Percentiles rank a stretch among this genome's conserved stretches.
phyloP scores from a whole-genome alignment of 805 yeast genomes.

The Jamesozyma gamospora region DNA sequence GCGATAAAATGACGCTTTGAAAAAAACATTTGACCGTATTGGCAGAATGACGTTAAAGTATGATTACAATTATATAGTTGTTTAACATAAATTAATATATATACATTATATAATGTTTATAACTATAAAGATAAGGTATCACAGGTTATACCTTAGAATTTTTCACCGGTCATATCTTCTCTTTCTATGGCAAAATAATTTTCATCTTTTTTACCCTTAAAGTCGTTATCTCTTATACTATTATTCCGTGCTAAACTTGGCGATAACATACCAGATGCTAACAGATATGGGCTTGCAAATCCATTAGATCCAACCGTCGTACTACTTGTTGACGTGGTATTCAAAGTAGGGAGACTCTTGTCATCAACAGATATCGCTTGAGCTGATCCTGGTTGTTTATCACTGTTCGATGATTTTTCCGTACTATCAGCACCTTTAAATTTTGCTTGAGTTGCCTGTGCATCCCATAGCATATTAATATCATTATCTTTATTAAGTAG shows the following conservation, averaged over 20 bases:
- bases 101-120: not conserved
- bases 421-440: not conserved
- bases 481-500: conserved; percentile 22
- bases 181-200: conserved; percentile 3
- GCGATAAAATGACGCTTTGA: too few species aligned
- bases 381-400: conserved; percentile 3
- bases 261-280: conserved; percentile 53
- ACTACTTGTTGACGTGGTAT: conserved; percentile 8
- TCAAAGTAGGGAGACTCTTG: conserved; percentile 4
- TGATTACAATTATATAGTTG: not conserved
- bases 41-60: too few species aligned
- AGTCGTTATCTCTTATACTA: conserved; percentile 2
- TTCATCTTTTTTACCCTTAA: conserved; percentile 3
- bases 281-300: conserved; percentile 56
- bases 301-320: conserved; percentile 33
- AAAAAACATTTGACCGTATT: too few species aligned
- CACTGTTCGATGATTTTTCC: not conserved
- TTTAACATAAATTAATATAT: not conserved
- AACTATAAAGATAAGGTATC: not conserved
- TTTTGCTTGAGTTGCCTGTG: conserved; percentile 15
- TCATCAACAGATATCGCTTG: conserved; percentile 17
- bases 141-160: not conserved
- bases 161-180: not conserved
- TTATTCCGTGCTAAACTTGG: conserved; percentile 31
- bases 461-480: conserved; percentile 25